A percentile compares a stretch with the other conserved stretches of the same genome.
These are phyloP conservation scores for Podaxis mareebaensis DNA, from an alignment of 768 basidiomycete genomes.

Conservation along the genomic window DNA sequence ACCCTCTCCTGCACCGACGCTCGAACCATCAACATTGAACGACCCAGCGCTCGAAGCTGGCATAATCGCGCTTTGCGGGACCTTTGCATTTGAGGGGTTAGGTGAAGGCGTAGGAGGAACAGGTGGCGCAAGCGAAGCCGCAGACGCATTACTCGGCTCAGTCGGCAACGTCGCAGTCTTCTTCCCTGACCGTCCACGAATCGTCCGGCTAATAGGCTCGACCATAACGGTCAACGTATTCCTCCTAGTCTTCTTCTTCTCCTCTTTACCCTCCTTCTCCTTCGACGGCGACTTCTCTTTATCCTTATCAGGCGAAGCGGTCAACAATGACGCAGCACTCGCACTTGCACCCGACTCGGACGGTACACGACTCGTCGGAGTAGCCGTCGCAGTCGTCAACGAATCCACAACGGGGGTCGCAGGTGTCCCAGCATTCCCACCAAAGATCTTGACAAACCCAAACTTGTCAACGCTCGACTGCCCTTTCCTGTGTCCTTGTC, in stretches of 20 bases:
- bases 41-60: background rate
- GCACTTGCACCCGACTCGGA: constrained; percentile 22
- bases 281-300: constrained; percentile 24
- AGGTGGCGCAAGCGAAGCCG: constrained; percentile 10
- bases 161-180: constrained; percentile 30
- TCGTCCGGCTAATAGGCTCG: constrained; percentile 66
- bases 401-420: constrained; percentile 28
- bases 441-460: constrained; percentile 75
- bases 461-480: constrained; percentile 76
- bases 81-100: background rate
- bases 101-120: constrained; percentile 1
- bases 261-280: constrained; percentile 22
- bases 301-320: constrained; percentile 30
- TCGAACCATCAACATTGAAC: constrained; percentile 15
- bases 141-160: background rate
- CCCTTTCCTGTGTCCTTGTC: constrained; percentile 67
- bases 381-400: constrained; percentile 17
- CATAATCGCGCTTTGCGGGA: background rate
- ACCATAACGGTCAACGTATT: constrained; percentile 90
- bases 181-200: constrained; percentile 42
- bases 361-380: constrained; percentile 19
- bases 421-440: constrained; percentile 39
- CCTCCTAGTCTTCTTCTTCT: constrained; percentile 61
- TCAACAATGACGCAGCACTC: constrained; percentile 30
- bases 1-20: constrained; percentile 13